Conservation (phyloP, 345 rosid genomes). For the Adansonia digitata region DNA sequence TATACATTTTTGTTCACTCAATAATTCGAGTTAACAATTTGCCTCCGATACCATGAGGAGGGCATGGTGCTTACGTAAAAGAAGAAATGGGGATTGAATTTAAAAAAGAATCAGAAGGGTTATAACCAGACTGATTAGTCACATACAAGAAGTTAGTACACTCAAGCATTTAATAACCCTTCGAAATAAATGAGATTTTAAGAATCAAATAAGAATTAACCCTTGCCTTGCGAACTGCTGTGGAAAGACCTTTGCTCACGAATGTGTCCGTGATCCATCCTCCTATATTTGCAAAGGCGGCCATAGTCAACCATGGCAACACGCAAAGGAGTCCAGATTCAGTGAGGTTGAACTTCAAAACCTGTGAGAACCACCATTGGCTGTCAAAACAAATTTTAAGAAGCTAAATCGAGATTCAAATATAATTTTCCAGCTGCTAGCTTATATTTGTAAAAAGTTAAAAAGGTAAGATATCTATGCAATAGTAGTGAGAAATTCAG, state of each 20-base stretch:
- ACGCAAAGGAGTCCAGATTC: conserved; percentile 94
- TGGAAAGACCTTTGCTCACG: conserved; percentile 88
- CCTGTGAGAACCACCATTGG: conserved; percentile 42
- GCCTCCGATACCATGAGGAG: too few relatives aligned
- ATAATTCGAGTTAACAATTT: too few relatives aligned
- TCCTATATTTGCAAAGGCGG: conserved; percentile 81
- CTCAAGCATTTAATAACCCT: background rate
- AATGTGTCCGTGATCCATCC: conserved; percentile 99
- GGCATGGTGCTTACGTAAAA: background rate
- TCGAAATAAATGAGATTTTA: background rate
- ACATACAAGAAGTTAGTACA: background rate
- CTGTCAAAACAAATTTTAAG: background rate
- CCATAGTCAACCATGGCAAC: conserved; percentile 99
- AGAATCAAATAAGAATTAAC: conserved; percentile 8
- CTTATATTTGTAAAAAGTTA: background rate
- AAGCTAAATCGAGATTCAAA: background rate
- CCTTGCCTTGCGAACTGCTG: conserved; percentile 89
- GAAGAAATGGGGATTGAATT: background rate
- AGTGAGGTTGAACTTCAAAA: conserved; percentile 92
- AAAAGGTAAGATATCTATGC: background rate
- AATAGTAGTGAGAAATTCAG: background rate
- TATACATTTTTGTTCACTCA: too few relatives aligned
- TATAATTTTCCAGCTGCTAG: background rate
- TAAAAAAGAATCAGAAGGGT: background rate
- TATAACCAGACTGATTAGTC: background rate